Evolutionary conservation across 495 filamentous ascomycete species (phyloP).

Genomic region (Xylaria curta): DNA sequence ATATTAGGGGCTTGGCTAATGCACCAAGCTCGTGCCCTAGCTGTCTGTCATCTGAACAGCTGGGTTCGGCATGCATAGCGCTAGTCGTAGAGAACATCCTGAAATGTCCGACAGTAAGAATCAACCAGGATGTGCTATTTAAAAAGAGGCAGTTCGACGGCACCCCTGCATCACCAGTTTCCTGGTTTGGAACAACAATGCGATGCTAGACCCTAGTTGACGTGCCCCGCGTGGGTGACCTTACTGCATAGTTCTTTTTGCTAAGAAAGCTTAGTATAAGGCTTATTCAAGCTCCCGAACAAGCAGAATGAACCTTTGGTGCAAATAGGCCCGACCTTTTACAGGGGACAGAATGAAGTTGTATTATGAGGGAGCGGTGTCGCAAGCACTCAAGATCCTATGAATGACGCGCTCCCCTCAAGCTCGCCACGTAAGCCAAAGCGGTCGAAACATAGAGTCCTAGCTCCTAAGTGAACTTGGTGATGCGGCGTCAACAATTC

Average conservation of each 20-base stretch:
- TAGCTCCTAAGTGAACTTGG: neutral
- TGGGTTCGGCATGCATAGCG: neutral
- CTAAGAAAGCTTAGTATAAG: neutral
- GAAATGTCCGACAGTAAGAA: slow-evolving; percentile 6
- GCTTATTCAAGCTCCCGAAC: neutral
- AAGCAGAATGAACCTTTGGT: neutral
- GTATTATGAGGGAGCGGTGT: neutral
- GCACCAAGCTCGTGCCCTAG: neutral
- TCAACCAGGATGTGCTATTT: slow-evolving; percentile 7
- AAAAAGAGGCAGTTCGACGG: slow-evolving; percentile 9
- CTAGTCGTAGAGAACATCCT: slow-evolving; percentile 1
- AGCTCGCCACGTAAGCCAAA: neutral
- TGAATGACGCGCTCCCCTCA: neutral
- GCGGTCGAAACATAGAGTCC: neutral
- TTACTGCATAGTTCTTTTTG: neutral
- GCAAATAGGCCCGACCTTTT: neutral
- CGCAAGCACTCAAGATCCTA: neutral
- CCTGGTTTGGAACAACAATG: neutral
- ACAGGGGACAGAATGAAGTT: neutral
- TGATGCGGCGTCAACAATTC: neutral
- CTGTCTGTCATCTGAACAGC: neutral
- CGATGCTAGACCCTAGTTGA: slow-evolving; percentile 5
- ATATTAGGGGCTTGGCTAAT: slow-evolving; percentile 11
- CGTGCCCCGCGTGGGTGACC: neutral
- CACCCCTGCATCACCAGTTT: neutral